Evolutionary conservation across 495 filamentous ascomycete genomes (phyloP).

Genomic region (Neurospora sp.): DNA sequence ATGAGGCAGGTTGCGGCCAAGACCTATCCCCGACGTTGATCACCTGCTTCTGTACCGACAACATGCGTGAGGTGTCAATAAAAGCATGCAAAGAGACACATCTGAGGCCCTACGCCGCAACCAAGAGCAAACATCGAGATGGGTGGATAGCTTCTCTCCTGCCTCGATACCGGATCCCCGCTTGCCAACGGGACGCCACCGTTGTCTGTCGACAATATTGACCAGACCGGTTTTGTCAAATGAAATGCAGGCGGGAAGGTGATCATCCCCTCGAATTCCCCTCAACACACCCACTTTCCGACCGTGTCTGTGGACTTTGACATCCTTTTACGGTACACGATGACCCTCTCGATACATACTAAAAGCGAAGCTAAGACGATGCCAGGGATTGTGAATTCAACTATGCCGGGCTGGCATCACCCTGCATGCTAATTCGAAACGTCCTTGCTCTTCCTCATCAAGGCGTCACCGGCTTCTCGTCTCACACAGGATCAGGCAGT

Average conservation of each 20-base stretch:
- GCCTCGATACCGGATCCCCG: not conserved
- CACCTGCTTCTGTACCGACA: not conserved
- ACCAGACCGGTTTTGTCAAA: not conserved
- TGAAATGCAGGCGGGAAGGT: not conserved
- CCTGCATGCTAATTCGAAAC: not conserved
- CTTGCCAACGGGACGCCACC: not conserved
- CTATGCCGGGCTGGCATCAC: not conserved
- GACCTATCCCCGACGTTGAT: not conserved
- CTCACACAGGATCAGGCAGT: not conserved
- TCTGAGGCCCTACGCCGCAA: not conserved
- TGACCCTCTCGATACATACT: not conserved
- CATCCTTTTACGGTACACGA: not conserved
- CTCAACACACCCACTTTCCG: not conserved
- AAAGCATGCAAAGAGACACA: not conserved
- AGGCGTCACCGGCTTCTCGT: not conserved
- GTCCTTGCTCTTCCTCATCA: not conserved
- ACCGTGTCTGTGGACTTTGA: not conserved
- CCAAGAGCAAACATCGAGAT: not conserved
- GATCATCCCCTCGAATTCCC: not conserved
- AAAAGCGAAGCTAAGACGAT: not conserved
- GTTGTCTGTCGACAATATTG: not conserved
- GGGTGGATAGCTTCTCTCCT: not conserved
- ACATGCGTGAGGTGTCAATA: not conserved
- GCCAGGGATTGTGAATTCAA: not conserved
- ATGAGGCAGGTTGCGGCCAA: not conserved